Percentiles rank a stretch among this genome's conserved stretches.
These are phyloP conservation scores for Hyaloscypha variabilis DNA, from an alignment of 495 filamentous ascomycete species.

Conservation along the genomic window DNA sequence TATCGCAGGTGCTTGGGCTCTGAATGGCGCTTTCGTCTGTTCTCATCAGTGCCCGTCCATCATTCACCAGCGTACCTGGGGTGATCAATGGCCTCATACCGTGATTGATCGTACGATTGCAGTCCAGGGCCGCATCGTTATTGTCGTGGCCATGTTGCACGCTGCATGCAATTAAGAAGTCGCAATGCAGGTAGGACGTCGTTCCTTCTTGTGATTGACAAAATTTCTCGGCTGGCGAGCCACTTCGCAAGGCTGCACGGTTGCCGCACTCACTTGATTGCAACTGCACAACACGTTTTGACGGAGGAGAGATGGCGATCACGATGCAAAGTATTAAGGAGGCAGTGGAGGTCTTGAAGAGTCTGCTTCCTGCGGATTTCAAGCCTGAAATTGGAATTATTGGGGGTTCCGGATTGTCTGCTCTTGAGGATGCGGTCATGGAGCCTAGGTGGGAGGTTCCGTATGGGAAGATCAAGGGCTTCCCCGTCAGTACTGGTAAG, in stretches of 20 bases:
- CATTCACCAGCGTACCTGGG: too few species aligned
- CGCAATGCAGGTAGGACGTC: too few species aligned
- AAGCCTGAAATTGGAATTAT: constrained; percentile 68
- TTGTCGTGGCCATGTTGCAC: constrained; percentile 22
- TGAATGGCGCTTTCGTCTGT: neutral
- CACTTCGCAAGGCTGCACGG: neutral
- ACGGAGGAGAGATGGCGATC: neutral
- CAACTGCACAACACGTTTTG: neutral
- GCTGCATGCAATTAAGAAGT: too few species aligned
- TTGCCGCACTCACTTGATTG: neutral
- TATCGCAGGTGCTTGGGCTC: neutral
- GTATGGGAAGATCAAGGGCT: constrained; percentile 66
- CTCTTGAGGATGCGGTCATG: constrained; percentile 63
- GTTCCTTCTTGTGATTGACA: neutral
- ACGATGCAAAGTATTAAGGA: constrained; percentile 43
- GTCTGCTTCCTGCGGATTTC: constrained; percentile 46
- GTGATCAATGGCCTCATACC: neutral
- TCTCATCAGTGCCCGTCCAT: neutral
- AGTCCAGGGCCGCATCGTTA: constrained; percentile 22
- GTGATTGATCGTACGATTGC: constrained; percentile 2
- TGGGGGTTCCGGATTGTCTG: constrained; percentile 74
- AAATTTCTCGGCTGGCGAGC: constrained; percentile 21
- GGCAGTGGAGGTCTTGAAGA: constrained; percentile 41
- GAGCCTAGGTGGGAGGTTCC: constrained; percentile 57
- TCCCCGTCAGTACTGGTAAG: constrained; percentile 67